Conservation (phyloP, 139 green algal species). For the Chlamydomonas applanata region DNA sequence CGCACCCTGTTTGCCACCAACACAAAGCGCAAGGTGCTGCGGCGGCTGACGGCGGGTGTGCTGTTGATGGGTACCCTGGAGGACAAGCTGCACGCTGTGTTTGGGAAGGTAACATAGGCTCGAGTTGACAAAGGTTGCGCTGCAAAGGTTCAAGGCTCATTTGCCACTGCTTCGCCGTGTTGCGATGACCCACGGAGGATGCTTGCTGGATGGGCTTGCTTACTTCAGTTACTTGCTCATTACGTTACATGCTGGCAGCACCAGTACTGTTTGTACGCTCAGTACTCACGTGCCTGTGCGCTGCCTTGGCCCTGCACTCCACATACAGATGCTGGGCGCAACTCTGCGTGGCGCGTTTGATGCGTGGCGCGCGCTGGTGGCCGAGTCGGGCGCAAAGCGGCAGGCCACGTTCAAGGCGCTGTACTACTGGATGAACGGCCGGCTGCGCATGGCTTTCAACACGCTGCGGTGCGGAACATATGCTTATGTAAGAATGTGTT, state of each 20-base stretch:
- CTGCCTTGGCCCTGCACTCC: not conserved
- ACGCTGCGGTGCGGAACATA: constrained; percentile 19
- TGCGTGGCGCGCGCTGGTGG: constrained; percentile 4
- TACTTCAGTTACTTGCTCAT: too few relatives aligned
- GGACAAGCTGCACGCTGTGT: not conserved
- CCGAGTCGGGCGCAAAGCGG: not conserved
- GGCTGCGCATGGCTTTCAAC: constrained; percentile 18
- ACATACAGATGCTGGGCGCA: constrained; percentile 2
- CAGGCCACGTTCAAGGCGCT: constrained; percentile 3
- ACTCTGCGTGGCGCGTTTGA: constrained; percentile 1
- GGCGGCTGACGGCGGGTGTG: constrained; percentile 12
- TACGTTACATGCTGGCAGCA: too few relatives aligned
- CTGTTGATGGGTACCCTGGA: constrained; percentile 7
- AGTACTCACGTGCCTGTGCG: too few relatives aligned
- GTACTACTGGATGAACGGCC: constrained; percentile 19
- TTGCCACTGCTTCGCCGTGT: too few relatives aligned
- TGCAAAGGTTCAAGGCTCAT: too few relatives aligned
- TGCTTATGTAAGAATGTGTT: not conserved
- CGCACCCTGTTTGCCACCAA: not conserved
- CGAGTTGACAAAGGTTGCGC: too few relatives aligned
- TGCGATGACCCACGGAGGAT: too few relatives aligned
- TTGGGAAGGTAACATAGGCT: not conserved
- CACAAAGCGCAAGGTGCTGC: constrained; percentile 15
- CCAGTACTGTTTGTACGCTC: too few relatives aligned
- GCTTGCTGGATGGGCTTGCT: too few relatives aligned